A percentile compares a stretch with the other conserved stretches of the same genome.
Conservation (phyloP, 768 basidiomycete species). For the Fomitopsis pulvina region DNA sequence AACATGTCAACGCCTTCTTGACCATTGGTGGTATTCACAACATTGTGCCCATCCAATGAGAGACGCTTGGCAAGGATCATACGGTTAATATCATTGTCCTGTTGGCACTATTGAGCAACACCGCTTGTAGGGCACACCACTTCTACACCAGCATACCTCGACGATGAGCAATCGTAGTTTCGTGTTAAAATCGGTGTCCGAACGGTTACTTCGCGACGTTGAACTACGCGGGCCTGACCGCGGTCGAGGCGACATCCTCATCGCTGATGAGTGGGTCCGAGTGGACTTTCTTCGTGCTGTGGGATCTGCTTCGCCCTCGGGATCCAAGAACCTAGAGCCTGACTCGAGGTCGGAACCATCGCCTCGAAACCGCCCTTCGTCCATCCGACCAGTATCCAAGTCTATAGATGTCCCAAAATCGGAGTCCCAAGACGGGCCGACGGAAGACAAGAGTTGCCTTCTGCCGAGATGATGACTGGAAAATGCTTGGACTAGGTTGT, state of each 20-base stretch:
- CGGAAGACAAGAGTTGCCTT: background rate
- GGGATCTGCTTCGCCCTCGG: background rate
- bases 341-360: background rate
- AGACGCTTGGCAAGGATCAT: slow-evolving; percentile 65
- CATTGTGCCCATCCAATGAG: slow-evolving; percentile 55
- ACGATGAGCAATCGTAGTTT: slow-evolving; percentile 50
- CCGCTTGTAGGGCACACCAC: background rate
- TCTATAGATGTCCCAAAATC: background rate
- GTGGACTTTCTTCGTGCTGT: background rate
- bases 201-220: background rate
- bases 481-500: slow-evolving; percentile 41
- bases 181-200: background rate
- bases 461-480: slow-evolving; percentile 28
- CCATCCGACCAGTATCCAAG: background rate
- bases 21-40: slow-evolving; percentile 65
- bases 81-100: slow-evolving; percentile 75
- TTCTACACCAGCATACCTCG: slow-evolving; percentile 38
- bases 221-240: background rate
- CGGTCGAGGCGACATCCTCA: background rate
- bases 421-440: too few species aligned
- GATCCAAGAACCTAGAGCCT: background rate
- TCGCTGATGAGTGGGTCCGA: background rate
- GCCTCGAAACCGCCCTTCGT: background rate
- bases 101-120: slow-evolving; percentile 3
- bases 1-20: slow-evolving; percentile 66